Evolutionary conservation across 139 green algal genomes (phyloP), one percentile per base, ranked within the genome.

Genomic region (Gonium pectorale): DNA sequence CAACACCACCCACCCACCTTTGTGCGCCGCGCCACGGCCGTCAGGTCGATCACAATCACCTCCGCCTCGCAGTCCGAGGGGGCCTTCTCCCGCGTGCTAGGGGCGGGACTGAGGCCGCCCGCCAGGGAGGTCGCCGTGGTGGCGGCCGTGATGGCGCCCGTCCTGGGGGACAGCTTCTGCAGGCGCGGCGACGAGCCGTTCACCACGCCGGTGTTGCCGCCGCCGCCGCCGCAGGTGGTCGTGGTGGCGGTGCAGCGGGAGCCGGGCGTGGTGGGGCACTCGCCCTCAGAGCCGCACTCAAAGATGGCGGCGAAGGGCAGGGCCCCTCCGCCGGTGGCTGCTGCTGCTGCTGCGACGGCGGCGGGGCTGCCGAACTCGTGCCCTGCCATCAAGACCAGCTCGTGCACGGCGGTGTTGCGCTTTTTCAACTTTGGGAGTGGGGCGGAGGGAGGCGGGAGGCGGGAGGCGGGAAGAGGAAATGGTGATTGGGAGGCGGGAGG

Each of bases 331-430:
- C 24, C 56, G 56, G 19, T 56, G 49, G 49, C 49, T 56, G 49
- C 17, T 56, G 49, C 13, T 17, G 49, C 49, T 56, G 49, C 17
- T 56, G 49, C 49, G 17, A n/a, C 27, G 24, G 26, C 49, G 17
- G 46, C 27, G 24, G 26, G 44, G 11, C 17, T 60, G 13, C 13
- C 56, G 70, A 60, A 79, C 46, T 54, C 40, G 46, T 66, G n/a
- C 49, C 79, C 79, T 2, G 79, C 63, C 49, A 49, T 15, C 35
- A 59, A 35, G 15, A 78, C 70, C 26, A 85, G 49, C 11, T 85
- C 64, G 44, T 78, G 64, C 31, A 85, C 79, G 24, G 79, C 46
- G 26, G n/a, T 35, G 44, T 77, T 67, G 29, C 79, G 79, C 2
- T 49, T 64, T 51, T 71, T 71, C 29, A 43, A 1, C 43, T 41